phyloP scores from a whole-genome alignment of 768 basidiomycete genomes.

The Xanthoconium stramineum region DNA sequence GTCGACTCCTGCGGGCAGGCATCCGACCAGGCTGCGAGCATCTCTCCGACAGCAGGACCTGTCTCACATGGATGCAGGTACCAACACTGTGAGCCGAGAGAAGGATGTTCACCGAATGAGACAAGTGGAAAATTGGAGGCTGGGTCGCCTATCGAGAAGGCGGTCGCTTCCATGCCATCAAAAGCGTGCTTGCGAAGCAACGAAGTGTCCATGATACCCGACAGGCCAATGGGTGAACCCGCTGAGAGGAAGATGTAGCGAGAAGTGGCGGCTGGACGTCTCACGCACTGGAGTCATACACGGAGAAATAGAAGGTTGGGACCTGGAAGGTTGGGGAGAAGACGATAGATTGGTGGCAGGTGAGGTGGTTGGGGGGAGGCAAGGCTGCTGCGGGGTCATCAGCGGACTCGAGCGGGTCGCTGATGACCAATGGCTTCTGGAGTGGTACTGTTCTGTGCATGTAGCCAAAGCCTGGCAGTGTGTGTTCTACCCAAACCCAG shows the following conservation, averaged over 20 bases:
- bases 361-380: slow-evolving; percentile 34
- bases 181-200: slow-evolving; percentile 55
- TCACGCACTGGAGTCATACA: slow-evolving; percentile 65
- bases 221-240: slow-evolving; percentile 59
- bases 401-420: slow-evolving; percentile 14
- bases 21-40: slow-evolving; percentile 47
- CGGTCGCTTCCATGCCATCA: slow-evolving; percentile 41
- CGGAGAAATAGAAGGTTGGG: slow-evolving; percentile 79
- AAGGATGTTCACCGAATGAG: slow-evolving; percentile 87
- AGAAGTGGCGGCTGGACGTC: slow-evolving; percentile 8
- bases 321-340: slow-evolving; percentile 79
- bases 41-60: slow-evolving; percentile 59
- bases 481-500: slow-evolving; percentile 65
- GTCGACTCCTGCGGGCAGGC: slow-evolving; percentile 13
- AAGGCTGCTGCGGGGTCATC: slow-evolving; percentile 41
- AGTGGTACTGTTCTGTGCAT: slow-evolving; percentile 39
- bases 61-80: slow-evolving; percentile 88
- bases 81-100: slow-evolving; percentile 71
- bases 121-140: slow-evolving; percentile 66
- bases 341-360: slow-evolving; percentile 63
- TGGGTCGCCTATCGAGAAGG: slow-evolving; percentile 53
- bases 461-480: slow-evolving; percentile 47
- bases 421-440: slow-evolving; percentile 3
- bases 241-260: slow-evolving; percentile 39
- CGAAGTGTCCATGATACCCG: slow-evolving; percentile 52